phyloP scores from a whole-genome alignment of 1,284 basidiomycete genomes.

The Porodaedalea pini region DNA sequence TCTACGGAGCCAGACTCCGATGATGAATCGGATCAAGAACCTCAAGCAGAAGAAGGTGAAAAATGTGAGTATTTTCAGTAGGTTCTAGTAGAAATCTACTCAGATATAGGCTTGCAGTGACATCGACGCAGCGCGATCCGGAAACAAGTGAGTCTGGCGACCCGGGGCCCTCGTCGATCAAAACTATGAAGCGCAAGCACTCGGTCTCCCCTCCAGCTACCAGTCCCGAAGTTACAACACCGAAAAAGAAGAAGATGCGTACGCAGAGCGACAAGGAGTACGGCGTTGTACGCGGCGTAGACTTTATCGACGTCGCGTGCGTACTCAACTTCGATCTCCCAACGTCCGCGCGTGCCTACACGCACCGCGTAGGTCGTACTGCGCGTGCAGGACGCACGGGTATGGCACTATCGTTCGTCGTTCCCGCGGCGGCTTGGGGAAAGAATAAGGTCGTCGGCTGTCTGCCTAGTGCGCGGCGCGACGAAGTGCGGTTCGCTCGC shows the following conservation, averaged over 20 bases:
- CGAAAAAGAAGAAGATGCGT: slow-evolving; percentile 31
- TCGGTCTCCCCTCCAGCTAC: slow-evolving; percentile 20
- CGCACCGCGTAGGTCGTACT: slow-evolving; percentile 94
- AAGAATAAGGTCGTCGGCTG: slow-evolving; percentile 71
- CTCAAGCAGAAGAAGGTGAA: slow-evolving; percentile 32
- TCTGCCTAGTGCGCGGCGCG: slow-evolving; percentile 64
- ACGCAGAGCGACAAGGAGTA: slow-evolving; percentile 68
- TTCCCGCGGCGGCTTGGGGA: slow-evolving; percentile 73
- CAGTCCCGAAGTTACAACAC: slow-evolving; percentile 32
- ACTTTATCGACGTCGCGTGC: slow-evolving; percentile 96
- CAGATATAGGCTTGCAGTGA: slow-evolving; percentile 36
- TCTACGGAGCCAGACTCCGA: slow-evolving; percentile 52
- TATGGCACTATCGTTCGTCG: slow-evolving; percentile 88
- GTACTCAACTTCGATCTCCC: slow-evolving; percentile 99
- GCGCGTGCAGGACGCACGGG: slow-evolving; percentile 94
- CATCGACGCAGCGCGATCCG: slow-evolving; percentile 50
- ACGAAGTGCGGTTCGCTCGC: slow-evolving; percentile 75
- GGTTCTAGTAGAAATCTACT: not conserved
- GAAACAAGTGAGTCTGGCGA: slow-evolving; percentile 21
- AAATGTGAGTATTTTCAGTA: slow-evolving; percentile 36
- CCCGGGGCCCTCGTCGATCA: slow-evolving; percentile 23
- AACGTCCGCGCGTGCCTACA: slow-evolving; percentile 84
- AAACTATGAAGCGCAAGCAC: slow-evolving; percentile 32
- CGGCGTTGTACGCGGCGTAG: slow-evolving; percentile 93
- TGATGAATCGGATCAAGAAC: slow-evolving; percentile 39